A percentile compares a stretch with the other conserved stretches of the same genome.
Evolutionary conservation across 768 basidiomycete species (phyloP).

Genomic region (Tricholoma furcatifolium): DNA sequence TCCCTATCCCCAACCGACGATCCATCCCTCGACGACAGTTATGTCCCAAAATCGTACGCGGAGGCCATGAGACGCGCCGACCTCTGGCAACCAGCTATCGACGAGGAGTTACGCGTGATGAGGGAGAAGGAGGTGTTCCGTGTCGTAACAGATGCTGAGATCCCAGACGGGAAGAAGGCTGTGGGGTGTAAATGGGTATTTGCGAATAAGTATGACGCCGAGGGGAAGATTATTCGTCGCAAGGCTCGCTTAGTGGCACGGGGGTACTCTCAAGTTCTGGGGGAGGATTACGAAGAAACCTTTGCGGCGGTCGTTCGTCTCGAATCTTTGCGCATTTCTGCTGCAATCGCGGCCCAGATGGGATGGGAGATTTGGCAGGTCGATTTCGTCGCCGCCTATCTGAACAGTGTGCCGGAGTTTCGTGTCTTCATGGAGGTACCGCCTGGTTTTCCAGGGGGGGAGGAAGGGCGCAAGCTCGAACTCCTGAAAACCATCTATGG

Average conservation of each 20-base stretch:
- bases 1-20: background rate
- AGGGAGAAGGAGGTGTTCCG: slow-evolving; percentile 16
- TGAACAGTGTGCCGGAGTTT: no score
- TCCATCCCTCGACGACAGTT: background rate
- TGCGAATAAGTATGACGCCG: no score
- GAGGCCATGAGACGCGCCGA: slow-evolving; percentile 15
- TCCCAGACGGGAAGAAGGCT: background rate
- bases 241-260: no score
- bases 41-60: slow-evolving; percentile 2
- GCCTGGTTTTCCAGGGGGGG: slow-evolving; percentile 16
- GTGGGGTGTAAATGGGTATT: background rate
- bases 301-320: no score
- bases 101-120: slow-evolving; percentile 19
- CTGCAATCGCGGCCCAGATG: slow-evolving; percentile 15
- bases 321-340: slow-evolving; percentile 29
- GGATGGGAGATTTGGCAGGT: no score
- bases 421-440: no score
- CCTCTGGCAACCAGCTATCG: no score
- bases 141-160: slow-evolving; percentile 1
- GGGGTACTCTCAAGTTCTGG: slow-evolving; percentile 26
- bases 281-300: no score
- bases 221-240: no score
- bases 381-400: no score
- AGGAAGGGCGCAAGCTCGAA: slow-evolving; percentile 12
- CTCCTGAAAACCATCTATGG: slow-evolving; percentile 24